Percentiles rank a stretch among this genome's conserved stretches.
These are phyloP conservation scores for Pichia sp. DNA, from an alignment of 1,139 yeast genomes.

Conservation along the genomic window DNA sequence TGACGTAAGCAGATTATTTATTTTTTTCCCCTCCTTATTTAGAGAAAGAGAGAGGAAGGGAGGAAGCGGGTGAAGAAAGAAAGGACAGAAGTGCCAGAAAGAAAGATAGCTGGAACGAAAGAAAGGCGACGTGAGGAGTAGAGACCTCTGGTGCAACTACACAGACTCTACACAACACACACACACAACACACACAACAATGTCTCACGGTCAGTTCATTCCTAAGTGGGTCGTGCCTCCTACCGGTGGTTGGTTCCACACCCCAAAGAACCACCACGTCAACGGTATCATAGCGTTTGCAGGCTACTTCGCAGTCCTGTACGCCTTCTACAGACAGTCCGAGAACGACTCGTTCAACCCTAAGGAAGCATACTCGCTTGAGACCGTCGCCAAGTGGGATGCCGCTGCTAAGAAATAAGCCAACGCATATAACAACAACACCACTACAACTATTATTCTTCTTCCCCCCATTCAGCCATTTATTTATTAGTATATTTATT, in stretches of 20 bases:
- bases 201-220: slow-evolving; percentile 22
- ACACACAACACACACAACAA: neutral
- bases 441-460: neutral
- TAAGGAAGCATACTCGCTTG: slow-evolving; percentile 25
- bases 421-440: neutral
- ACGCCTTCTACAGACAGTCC: slow-evolving; percentile 28
- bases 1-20: too few species aligned
- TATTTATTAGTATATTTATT: neutral
- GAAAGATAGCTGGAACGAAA: too few species aligned
- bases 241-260: slow-evolving; percentile 34
- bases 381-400: slow-evolving; percentile 33
- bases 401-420: slow-evolving; percentile 22
- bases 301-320: slow-evolving; percentile 24
- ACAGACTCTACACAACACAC: neutral
- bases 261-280: slow-evolving; percentile 31
- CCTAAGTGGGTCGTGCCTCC: slow-evolving; percentile 34
- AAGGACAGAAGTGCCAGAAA: too few species aligned
- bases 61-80: too few species aligned
- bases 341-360: slow-evolving; percentile 29
- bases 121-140: too few species aligned
- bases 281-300: slow-evolving; percentile 31
- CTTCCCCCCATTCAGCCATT: neutral
- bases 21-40: neutral
- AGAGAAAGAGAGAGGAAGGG: neutral
- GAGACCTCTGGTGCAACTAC: neutral